Evolutionary conservation across 169 alveolate genomes (phyloP).

Genomic region (Theileria sp.): DNA sequence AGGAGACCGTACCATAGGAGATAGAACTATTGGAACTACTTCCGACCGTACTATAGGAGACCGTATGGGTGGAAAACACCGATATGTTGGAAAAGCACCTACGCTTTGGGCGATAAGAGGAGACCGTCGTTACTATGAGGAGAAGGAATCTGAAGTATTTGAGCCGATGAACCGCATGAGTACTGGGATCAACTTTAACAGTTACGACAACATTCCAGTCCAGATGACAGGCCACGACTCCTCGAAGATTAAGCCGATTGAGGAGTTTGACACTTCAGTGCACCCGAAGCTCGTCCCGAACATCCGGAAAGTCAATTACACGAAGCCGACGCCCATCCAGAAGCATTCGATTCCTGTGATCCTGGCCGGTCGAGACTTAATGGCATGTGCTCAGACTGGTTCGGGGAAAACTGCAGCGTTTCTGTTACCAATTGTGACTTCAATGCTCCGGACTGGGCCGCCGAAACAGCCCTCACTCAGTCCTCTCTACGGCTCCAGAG

Average conservation of each 20-base stretch:
- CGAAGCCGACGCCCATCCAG: slow-evolving; percentile 94
- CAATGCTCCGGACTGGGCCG: slow-evolving; percentile 84
- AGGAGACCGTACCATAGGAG: too few relatives aligned
- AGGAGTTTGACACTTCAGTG: slow-evolving; percentile 70
- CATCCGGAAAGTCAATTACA: slow-evolving; percentile 80
- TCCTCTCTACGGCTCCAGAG: slow-evolving; percentile 50
- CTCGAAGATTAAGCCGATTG: slow-evolving; percentile 76
- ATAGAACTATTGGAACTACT: too few relatives aligned
- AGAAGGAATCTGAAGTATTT: slow-evolving; percentile 79
- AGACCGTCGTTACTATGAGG: slow-evolving; percentile 76
- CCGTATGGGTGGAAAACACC: background rate
- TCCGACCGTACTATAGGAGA: background rate
- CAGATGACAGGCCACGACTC: slow-evolving; percentile 79
- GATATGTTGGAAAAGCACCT: slow-evolving; percentile 22
- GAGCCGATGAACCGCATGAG: slow-evolving; percentile 71
- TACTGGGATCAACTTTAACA: slow-evolving; percentile 83
- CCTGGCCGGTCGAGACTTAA: slow-evolving; percentile 89
- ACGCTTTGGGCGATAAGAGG: slow-evolving; percentile 82
- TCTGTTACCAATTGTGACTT: slow-evolving; percentile 91
- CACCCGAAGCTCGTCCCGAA: slow-evolving; percentile 72
- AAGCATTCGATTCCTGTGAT: slow-evolving; percentile 92
- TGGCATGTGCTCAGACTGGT: slow-evolving; percentile 98
- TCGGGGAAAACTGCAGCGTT: slow-evolving; percentile 98
- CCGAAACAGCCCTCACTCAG: slow-evolving; percentile 61
- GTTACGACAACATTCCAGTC: slow-evolving; percentile 85